Evolutionary conservation across 495 filamentous ascomycete species (phyloP).

Genomic region (Tuber melanosporum): DNA sequence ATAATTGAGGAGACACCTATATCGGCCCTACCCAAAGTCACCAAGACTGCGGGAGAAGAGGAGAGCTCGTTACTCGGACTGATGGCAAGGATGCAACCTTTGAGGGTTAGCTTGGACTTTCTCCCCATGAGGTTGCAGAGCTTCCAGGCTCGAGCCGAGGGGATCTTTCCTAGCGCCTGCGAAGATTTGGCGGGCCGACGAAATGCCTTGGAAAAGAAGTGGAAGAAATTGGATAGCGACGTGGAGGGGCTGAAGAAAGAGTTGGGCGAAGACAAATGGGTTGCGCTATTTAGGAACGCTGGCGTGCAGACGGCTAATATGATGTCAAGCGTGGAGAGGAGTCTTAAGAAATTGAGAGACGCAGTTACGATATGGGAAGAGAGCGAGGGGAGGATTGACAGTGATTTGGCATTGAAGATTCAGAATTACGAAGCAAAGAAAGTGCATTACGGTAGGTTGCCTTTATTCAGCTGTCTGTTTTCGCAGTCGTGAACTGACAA

Average conservation of each 20-base stretch:
- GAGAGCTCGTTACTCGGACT: conserved; percentile 72
- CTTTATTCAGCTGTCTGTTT: conserved; percentile 23
- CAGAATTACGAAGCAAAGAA: conserved; percentile 95
- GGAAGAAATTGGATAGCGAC: conserved; percentile 75
- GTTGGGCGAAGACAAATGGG: conserved; percentile 90
- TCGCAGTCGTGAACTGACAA: conserved; percentile 20
- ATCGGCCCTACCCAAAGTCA: conserved; percentile 46
- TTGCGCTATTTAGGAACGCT: conserved; percentile 89
- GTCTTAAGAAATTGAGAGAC: conserved; percentile 73
- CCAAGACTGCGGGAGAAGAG: conserved; percentile 24
- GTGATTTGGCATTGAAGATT: conserved; percentile 68
- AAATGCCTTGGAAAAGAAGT: conserved; percentile 64
- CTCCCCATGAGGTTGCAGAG: conserved; percentile 89
- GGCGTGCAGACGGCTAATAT: conserved; percentile 87
- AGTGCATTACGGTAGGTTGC: conserved; percentile 62
- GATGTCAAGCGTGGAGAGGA: conserved; percentile 84
- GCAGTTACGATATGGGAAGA: conserved; percentile 45
- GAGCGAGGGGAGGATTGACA: conserved; percentile 51
- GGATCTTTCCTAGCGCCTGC: conserved; percentile 78
- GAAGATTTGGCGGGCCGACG: conserved; percentile 73
- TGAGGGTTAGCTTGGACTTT: conserved; percentile 89
- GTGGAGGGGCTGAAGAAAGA: conserved; percentile 80
- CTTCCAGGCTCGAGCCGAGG: conserved; percentile 69
- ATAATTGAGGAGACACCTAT: conserved; percentile 84
- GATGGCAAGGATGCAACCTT: conserved; percentile 89